Evolutionary conservation across 371 early-diverging fungal genomes (phyloP), one percentile per base, ranked within the genome.

Genomic region (Smittium mucronatum): DNA sequence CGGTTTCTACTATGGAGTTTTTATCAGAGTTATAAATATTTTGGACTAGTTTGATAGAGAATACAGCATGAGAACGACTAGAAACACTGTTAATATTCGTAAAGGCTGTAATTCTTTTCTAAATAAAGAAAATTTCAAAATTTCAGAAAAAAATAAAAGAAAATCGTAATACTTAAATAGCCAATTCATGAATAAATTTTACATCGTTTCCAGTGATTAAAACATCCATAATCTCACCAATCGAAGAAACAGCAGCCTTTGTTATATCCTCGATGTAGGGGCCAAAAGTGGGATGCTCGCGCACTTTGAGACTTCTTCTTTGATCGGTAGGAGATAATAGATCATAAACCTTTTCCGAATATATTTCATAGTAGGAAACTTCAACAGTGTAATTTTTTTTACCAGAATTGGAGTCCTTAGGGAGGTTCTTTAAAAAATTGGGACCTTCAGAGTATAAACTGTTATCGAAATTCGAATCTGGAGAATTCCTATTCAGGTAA

Each of bases 31-130:
- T 78, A 57, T 91, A 73, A 78, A 95, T 94, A 83, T 96, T 94
- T 79, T 95, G 92, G 34, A 86, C 87, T 73, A 99, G 87, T 17
- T 90, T 92, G 36, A 98, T 84, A 25, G 93, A 89, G 76, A 99
- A 96, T 73, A 99, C 94, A 70, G 98, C 95, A 80, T 99, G 99
- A 74, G 88, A 88, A 68, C 99, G 88, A 57, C 95, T 94, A 83
- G 89, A 89, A 80, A 94, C 93, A 33, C 91, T 93, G 80, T 99
- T 99, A 97, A 98, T 97, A 79, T 95, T 90, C 68, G 97, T 99
- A 66, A 96, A 93, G 17, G 88, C 87, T 77, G 93, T 88, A 65
- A 90, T 89, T 68, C 90, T 87, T 76, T 92, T 92, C 47, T 47
- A 47, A 47, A 47, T 11, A 5, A 11, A 21, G 5, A 47, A 47